A percentile compares a stretch with the other conserved stretches of the same genome.
Evolutionary conservation across 768 basidiomycete species (phyloP).

Genomic region (Auriscalpium microsporum): DNA sequence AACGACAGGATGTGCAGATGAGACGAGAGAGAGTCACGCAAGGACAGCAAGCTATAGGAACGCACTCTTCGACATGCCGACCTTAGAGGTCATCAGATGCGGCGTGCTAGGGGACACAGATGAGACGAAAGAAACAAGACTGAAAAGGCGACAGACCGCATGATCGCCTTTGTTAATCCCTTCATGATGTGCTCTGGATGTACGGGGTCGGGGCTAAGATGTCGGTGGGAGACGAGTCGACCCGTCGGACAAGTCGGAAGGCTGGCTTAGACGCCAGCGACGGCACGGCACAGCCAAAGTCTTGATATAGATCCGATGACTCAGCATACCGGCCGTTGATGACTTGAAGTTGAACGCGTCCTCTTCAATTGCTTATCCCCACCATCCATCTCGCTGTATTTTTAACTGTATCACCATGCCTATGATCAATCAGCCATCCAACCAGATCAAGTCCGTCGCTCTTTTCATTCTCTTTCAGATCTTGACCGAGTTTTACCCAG

Average conservation of each 20-base stretch:
- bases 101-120: slow-evolving; percentile 58
- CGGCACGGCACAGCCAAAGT: too few species aligned
- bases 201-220: neutral
- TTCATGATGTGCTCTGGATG: slow-evolving; percentile 36
- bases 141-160: slow-evolving; percentile 42
- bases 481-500: slow-evolving; percentile 31
- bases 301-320: too few species aligned
- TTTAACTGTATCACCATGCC: slow-evolving; percentile 24
- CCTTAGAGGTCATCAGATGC: slow-evolving; percentile 77
- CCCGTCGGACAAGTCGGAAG: too few species aligned
- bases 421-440: slow-evolving; percentile 73
- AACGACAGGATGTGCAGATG: slow-evolving; percentile 20
- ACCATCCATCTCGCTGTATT: neutral
- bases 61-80: slow-evolving; percentile 88
- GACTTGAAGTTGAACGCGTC: too few species aligned
- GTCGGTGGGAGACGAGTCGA: too few species aligned
- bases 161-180: slow-evolving; percentile 70
- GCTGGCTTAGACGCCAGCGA: too few species aligned
- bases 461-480: neutral
- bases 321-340: too few species aligned
- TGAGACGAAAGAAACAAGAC: neutral
- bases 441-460: slow-evolving; percentile 67
- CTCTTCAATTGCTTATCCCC: neutral
- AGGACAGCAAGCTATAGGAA: neutral
- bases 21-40: neutral